phyloP scores from a whole-genome alignment of 495 filamentous ascomycete species.

The Podospora anserina region DNA sequence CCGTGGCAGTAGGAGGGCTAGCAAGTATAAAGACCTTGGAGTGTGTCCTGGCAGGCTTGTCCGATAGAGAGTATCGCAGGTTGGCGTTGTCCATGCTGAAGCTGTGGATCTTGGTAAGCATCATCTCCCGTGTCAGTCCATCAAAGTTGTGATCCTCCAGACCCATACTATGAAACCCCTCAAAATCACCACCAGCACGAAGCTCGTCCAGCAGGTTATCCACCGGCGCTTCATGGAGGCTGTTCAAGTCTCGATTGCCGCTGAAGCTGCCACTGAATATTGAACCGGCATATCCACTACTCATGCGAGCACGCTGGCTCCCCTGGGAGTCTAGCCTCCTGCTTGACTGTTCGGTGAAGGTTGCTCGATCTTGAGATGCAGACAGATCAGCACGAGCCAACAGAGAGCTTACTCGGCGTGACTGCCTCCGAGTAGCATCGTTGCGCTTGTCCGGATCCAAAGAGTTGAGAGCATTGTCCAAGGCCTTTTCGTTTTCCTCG shows the following conservation, averaged over 20 bases:
- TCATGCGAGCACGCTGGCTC: conserved; percentile 59
- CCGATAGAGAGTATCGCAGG: conserved; percentile 54
- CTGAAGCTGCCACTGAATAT: conserved; percentile 39
- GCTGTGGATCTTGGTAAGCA: conserved; percentile 69
- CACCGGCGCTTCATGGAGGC: conserved; percentile 62
- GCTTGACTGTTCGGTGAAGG: conserved; percentile 67
- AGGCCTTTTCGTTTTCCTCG: conserved; percentile 55
- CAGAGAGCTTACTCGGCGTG: conserved; percentile 85
- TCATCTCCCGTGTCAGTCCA: conserved; percentile 68
- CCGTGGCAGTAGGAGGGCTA: conserved; percentile 53
- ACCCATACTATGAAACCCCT: conserved; percentile 67
- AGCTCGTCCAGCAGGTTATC: conserved; percentile 73
- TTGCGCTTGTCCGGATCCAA: conserved; percentile 72
- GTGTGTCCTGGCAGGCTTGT: conserved; percentile 45
- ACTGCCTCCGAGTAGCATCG: conserved; percentile 66
- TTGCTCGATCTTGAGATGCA: conserved; percentile 65
- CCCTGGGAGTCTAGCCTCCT: conserved; percentile 70
- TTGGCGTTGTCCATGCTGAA: conserved; percentile 62
- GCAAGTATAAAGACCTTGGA: conserved; percentile 63
- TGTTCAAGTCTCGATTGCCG: conserved; percentile 36
- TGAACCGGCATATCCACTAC: conserved; percentile 47
- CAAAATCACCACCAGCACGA: conserved; percentile 55
- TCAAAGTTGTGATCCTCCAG: conserved; percentile 65
- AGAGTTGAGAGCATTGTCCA: conserved; percentile 54
- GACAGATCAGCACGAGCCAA: conserved; percentile 88